phyloP scores from a whole-genome alignment of 129 eudicot genomes.

The Pseudognaphalium luteoalbum region DNA sequence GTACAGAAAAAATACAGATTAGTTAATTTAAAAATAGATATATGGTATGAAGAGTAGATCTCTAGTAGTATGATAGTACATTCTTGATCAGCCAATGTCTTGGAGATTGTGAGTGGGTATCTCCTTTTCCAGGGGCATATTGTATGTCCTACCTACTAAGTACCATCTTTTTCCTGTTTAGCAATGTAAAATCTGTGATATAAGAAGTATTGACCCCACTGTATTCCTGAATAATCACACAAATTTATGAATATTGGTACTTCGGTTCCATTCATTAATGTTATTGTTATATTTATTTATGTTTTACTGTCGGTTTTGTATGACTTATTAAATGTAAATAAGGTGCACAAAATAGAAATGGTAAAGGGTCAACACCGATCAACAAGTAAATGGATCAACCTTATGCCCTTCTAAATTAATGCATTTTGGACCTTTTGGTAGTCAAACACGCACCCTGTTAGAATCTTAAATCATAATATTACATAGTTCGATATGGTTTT shows the following conservation, averaged over 20 bases:
- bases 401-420: background rate
- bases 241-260: background rate
- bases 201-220: background rate
- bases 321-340: background rate
- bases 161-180: background rate
- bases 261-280: background rate
- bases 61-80: background rate
- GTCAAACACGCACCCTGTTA: too few relatives aligned
- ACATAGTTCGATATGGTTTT: background rate
- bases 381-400: background rate
- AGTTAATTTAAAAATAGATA: too few relatives aligned
- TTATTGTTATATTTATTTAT: background rate
- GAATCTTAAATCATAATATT: background rate
- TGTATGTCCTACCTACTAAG: background rate
- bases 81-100: background rate
- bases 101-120: conserved; percentile 2
- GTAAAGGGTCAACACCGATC: background rate
- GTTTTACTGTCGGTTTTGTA: background rate
- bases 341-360: background rate
- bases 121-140: conserved; percentile 4
- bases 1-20: too few relatives aligned
- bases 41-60: too few relatives aligned
- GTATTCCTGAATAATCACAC: too few relatives aligned
- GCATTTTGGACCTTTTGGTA: too few relatives aligned
- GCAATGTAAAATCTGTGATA: background rate